These are phyloP conservation scores for Sclerotinia trifoliorum DNA, from an alignment of 2,329 filamentous ascomycete species.

Conservation along the genomic window DNA sequence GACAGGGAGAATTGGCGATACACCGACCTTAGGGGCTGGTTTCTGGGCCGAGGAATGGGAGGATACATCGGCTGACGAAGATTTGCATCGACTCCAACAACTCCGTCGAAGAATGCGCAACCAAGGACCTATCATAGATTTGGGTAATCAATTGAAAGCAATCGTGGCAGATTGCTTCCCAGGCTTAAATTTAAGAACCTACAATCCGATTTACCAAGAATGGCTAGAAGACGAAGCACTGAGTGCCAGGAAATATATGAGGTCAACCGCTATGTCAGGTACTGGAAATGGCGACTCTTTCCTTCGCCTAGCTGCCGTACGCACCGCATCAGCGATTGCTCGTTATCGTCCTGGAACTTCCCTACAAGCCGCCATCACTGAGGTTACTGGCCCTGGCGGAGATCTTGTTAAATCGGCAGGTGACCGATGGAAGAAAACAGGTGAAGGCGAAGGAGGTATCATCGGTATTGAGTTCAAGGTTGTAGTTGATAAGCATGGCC, in stretches of 20 bases:
- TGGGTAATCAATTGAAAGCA: slow-evolving; percentile 47
- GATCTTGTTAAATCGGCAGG: slow-evolving; percentile 74
- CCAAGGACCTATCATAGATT: slow-evolving; percentile 41
- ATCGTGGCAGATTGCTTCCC: slow-evolving; percentile 62
- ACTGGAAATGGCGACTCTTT: slow-evolving; percentile 91
- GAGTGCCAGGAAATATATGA: slow-evolving; percentile 29
- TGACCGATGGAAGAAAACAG: slow-evolving; percentile 67
- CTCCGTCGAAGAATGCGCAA: slow-evolving; percentile 24
- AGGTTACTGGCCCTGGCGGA: slow-evolving; percentile 68
- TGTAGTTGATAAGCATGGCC: slow-evolving; percentile 44
- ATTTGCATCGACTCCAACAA: slow-evolving; percentile 42
- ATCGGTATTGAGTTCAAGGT: slow-evolving; percentile 71
- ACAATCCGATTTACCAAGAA: slow-evolving; percentile 23
- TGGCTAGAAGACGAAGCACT: slow-evolving; percentile 32
- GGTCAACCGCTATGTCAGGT: slow-evolving; percentile 62
- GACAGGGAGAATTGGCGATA: slow-evolving; percentile 81
- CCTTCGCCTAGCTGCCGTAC: slow-evolving; percentile 66
- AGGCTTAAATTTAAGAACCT: slow-evolving; percentile 40
- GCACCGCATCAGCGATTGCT: slow-evolving; percentile 71
- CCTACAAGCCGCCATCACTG: slow-evolving; percentile 57
- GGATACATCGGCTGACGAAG: slow-evolving; percentile 25
- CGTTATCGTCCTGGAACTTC: slow-evolving; percentile 53
- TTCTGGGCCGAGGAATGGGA: slow-evolving; percentile 92
- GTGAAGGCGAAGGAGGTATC: slow-evolving; percentile 81
- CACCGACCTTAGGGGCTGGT: slow-evolving; percentile 76